These are phyloP conservation scores for Uronychia setigera DNA, from an alignment of 73 alveolate genomes.

Conservation along the genomic window DNA sequence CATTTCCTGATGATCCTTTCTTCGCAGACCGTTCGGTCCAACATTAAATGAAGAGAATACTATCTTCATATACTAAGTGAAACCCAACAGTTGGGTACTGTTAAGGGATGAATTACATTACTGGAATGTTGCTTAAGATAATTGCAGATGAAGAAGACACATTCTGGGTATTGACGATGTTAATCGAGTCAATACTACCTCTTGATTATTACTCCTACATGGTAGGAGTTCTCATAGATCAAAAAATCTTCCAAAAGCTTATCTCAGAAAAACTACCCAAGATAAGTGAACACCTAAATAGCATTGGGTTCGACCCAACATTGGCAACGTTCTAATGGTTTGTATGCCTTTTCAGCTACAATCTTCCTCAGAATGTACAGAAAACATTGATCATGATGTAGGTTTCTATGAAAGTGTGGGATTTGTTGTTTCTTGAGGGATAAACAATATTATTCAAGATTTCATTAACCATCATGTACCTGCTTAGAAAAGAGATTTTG, in stretches of 20 bases:
- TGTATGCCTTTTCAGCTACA: constrained; percentile 75
- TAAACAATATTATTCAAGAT: constrained; percentile 61
- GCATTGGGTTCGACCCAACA: constrained; percentile 36
- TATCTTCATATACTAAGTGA: no score
- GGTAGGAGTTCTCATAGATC: constrained; percentile 90
- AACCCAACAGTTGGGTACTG: constrained; percentile 92
- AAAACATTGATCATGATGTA: background rate
- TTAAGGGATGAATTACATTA: constrained; percentile 90
- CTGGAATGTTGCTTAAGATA: constrained; percentile 71
- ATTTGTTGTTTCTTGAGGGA: constrained; percentile 76
- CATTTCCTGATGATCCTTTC: no score
- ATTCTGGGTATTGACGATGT: constrained; percentile 88
- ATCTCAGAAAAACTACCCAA: constrained; percentile 72
- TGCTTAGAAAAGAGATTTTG: constrained; percentile 63
- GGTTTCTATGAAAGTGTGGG: constrained; percentile 72
- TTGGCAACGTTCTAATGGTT: constrained; percentile 70
- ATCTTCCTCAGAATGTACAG: constrained; percentile 61
- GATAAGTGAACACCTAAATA: constrained; percentile 64
- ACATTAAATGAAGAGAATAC: no score
- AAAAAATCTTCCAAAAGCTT: constrained; percentile 70
- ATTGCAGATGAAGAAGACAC: constrained; percentile 66
- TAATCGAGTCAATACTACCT: constrained; percentile 83
- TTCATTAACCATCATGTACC: constrained; percentile 65
- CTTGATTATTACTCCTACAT: constrained; percentile 84
- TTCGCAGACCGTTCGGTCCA: no score